A percentile compares a stretch with the other conserved stretches of the same genome.
phyloP scores from a whole-genome alignment of 2,329 filamentous ascomycete species.

The Exophiala bonariae region DNA sequence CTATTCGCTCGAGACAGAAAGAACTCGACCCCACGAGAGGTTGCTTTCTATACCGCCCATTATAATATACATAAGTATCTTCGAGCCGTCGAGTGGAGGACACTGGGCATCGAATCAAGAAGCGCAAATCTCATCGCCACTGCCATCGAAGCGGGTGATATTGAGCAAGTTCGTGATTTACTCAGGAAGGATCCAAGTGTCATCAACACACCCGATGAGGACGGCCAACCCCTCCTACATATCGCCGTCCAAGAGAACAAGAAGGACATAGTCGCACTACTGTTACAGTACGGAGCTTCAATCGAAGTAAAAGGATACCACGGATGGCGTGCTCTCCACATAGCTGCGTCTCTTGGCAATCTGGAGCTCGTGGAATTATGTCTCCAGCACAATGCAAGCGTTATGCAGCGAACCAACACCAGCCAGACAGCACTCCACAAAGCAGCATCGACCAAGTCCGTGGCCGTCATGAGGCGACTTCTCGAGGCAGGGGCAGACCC shows the following conservation, averaged over 20 bases:
- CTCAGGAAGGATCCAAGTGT: constrained; percentile 10
- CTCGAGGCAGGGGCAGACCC: constrained; percentile 41
- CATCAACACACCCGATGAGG: constrained; percentile 18
- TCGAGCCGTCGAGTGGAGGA: constrained; percentile 18
- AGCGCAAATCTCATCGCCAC: constrained; percentile 12
- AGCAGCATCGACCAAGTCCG: constrained; percentile 20
- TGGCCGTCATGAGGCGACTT: constrained; percentile 29
- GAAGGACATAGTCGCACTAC: constrained; percentile 16
- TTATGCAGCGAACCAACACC: constrained; percentile 20
- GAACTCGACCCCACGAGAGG: constrained; percentile 19
- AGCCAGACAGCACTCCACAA: constrained; percentile 26
- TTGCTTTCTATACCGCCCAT: constrained; percentile 27
- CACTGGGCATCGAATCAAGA: constrained; percentile 11
- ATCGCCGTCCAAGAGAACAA: constrained; percentile 20
- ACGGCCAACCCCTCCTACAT: constrained; percentile 26
- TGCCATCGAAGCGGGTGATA: constrained; percentile 23
- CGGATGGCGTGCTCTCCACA: constrained; percentile 25
- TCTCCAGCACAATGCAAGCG: constrained; percentile 16
- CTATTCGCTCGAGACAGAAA: constrained; percentile 19
- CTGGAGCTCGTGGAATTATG: constrained; percentile 22
- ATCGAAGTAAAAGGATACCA: constrained; percentile 25
- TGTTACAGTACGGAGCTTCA: constrained; percentile 24
- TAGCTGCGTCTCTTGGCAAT: constrained; percentile 26
- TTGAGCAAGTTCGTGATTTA: constrained; percentile 7
- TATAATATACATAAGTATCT: constrained; percentile 28